phyloP scores from a whole-genome alignment of 345 rosid species.

The Eucalyptus viminalis region DNA sequence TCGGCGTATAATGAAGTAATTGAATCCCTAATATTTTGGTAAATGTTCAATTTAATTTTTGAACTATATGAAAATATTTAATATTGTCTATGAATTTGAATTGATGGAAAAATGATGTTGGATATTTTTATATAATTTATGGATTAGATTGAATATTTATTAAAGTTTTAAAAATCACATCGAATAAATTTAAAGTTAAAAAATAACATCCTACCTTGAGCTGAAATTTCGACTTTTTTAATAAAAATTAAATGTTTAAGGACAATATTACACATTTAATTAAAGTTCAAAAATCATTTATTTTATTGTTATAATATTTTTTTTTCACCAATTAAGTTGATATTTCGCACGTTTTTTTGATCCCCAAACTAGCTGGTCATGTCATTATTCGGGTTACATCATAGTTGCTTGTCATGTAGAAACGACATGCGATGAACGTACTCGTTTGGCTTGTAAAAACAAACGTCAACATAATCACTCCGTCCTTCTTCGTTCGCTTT shows the following conservation, averaged over 20 bases:
- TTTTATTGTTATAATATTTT: no score
- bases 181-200: fast-evolving
- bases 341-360: fast-evolving
- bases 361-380: not conserved
- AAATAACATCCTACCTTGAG: no score
- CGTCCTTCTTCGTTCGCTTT: not conserved
- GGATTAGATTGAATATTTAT: no score
- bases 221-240: fast-evolving
- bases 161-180: fast-evolving
- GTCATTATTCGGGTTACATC: not conserved
- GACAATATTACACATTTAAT: no score
- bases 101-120: fast-evolving
- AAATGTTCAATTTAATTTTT: no score
- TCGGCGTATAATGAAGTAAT: no score
- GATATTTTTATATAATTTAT: no score
- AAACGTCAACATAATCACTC: not conserved
- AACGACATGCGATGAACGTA: not conserved
- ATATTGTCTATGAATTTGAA: no score
- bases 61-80: fast-evolving
- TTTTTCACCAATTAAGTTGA: not conserved
- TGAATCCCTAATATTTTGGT: no score
- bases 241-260: fast-evolving
- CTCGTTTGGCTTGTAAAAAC: not conserved
- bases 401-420: not conserved
- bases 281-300: no score